A percentile compares a stretch with the other conserved stretches of the same genome.
phyloP scores from a whole-genome alignment of 208 protist species.

The Jaenimonas drosophilae region DNA sequence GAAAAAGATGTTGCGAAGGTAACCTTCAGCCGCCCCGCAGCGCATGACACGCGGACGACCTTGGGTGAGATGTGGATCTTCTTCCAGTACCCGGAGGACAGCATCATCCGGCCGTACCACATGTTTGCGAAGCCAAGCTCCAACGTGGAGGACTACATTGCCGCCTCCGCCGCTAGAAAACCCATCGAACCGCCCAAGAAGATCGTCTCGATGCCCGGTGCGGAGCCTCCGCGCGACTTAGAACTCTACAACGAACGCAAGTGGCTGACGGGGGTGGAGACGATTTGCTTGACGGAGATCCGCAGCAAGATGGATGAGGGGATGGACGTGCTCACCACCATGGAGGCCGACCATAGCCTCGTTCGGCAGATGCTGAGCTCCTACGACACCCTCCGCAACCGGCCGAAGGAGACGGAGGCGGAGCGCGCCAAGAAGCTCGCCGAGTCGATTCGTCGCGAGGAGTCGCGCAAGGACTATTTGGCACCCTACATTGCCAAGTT shows the following conservation, averaged over 20 bases:
- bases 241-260: slow-evolving; percentile 81
- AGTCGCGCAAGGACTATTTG: slow-evolving; percentile 82
- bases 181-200: slow-evolving; percentile 30
- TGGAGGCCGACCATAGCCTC: slow-evolving; percentile 30
- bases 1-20: slow-evolving; percentile 68
- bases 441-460: slow-evolving; percentile 49
- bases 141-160: slow-evolving; percentile 71
- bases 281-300: slow-evolving; percentile 43
- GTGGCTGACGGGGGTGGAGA: slow-evolving; percentile 57
- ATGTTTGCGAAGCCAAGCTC: slow-evolving; percentile 68
- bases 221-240: slow-evolving; percentile 49
- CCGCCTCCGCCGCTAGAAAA: slow-evolving; percentile 20
- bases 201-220: slow-evolving; percentile 58
- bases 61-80: slow-evolving; percentile 77
- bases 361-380: slow-evolving; percentile 33
- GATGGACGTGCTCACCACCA: slow-evolving; percentile 40
- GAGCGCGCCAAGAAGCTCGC: slow-evolving; percentile 59
- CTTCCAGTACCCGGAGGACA: slow-evolving; percentile 68
- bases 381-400: slow-evolving; percentile 88
- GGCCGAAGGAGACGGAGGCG: slow-evolving; percentile 70
- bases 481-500: slow-evolving; percentile 87
- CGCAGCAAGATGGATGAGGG: slow-evolving; percentile 38
- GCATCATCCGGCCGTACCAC: slow-evolving; percentile 72
- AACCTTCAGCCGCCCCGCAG: slow-evolving; percentile 35
- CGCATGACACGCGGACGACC: slow-evolving; percentile 8